Conservation (phyloP, 495 filamentous ascomycete genomes). For the Penicillium daleae region DNA sequence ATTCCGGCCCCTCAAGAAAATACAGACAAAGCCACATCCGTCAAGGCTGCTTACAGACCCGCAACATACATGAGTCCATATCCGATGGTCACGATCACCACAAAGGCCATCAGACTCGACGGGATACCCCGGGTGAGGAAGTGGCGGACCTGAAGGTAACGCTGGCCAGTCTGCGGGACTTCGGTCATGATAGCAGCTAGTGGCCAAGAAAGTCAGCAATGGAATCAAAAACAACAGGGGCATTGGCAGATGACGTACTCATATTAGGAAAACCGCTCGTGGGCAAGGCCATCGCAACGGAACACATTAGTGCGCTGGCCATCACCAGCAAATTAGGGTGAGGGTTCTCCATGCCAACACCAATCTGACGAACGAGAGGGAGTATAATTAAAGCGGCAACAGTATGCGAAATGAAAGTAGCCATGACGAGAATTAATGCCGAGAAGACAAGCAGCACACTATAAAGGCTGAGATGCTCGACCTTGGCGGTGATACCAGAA, state of each 20-base stretch:
- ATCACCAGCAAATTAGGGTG: conserved; percentile 96
- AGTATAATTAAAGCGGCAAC: conserved; percentile 95
- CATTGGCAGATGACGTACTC: conserved; percentile 66
- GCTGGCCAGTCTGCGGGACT: conserved; percentile 83
- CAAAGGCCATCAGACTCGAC: conserved; percentile 75
- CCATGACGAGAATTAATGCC: conserved; percentile 84
- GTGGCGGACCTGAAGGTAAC: conserved; percentile 90
- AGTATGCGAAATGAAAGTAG: conserved; percentile 97
- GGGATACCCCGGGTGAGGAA: conserved; percentile 92
- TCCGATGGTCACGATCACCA: conserved; percentile 82
- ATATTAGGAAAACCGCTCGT: conserved; percentile 99
- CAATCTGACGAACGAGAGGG: conserved; percentile 85
- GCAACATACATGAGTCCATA: conserved; percentile 85
- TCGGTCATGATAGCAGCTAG: conserved; percentile 99
- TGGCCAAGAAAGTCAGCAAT: conserved; percentile 28
- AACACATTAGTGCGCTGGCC: conserved; percentile 71
- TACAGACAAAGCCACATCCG: not conserved
- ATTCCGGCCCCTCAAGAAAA: not conserved
- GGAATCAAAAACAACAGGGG: not conserved
- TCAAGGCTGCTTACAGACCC: conserved; percentile 59
- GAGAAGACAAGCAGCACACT: conserved; percentile 86
- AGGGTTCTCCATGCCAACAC: conserved; percentile 79
- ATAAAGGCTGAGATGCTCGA: conserved; percentile 83
- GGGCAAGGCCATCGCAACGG: conserved; percentile 83
- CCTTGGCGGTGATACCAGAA: conserved; percentile 66